Percentiles rank a stretch among this genome's conserved stretches.
These are phyloP conservation scores for Triticum turgidum DNA, from an alignment of 176 grass and related monocot species.

Conservation along the genomic window DNA sequence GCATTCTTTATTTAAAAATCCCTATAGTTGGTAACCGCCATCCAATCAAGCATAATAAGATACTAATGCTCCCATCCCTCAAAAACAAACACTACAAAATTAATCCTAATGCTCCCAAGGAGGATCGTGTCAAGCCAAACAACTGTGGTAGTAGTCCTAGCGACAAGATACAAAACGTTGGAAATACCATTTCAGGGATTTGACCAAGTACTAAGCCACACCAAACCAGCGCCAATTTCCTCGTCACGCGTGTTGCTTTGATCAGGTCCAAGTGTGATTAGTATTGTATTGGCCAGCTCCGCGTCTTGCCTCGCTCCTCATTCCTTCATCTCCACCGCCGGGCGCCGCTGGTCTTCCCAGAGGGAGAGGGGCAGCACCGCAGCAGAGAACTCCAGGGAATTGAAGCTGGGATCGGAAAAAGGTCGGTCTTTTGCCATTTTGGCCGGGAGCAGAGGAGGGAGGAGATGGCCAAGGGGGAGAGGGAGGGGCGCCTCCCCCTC, in stretches of 20 bases:
- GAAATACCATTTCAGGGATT: not conserved
- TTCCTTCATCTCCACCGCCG: not conserved
- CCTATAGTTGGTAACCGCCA: not conserved
- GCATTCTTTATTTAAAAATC: too few species aligned
- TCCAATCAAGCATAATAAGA: not conserved
- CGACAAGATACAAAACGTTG: too few species aligned
- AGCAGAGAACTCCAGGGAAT: not conserved
- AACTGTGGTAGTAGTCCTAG: not conserved
- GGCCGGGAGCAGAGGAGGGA: not conserved
- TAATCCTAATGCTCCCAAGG: not conserved
- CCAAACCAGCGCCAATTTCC: not conserved
- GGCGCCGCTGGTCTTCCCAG: not conserved
- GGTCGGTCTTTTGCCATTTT: not conserved
- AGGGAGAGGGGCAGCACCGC: too few species aligned
- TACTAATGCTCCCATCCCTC: not conserved
- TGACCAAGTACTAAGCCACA: not conserved
- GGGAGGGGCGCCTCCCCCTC: not conserved
- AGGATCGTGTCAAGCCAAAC: conserved; percentile 11
- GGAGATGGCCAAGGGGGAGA: not conserved
- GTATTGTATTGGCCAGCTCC: not conserved
- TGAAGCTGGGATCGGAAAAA: not conserved
- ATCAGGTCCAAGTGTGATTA: not conserved
- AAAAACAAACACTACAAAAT: too few species aligned
- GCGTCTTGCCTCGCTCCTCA: not conserved
- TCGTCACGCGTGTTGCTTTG: not conserved